Evolutionary conservation across 805 yeast species (phyloP).

Genomic region (Priceomyces castillae): DNA sequence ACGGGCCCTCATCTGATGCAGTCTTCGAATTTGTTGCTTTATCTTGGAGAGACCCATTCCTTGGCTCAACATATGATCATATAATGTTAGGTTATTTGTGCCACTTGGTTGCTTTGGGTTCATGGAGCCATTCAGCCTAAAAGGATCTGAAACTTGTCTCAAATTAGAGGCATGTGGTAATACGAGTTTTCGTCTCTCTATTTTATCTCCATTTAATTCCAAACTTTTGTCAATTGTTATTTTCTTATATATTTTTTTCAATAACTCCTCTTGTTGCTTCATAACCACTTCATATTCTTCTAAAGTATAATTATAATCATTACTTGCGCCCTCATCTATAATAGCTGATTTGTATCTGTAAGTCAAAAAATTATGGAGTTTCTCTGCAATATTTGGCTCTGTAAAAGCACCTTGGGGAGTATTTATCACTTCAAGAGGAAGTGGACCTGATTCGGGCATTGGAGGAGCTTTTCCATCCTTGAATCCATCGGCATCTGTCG

Average conservation of each 20-base stretch:
- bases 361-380: constrained; percentile 26
- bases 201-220: constrained; percentile 48
- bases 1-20: constrained; percentile 64
- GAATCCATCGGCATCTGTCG: constrained; percentile 6
- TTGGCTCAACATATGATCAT: constrained; percentile 75
- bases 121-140: constrained; percentile 42
- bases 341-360: constrained; percentile 33
- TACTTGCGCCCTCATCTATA: constrained; percentile 32
- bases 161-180: constrained; percentile 41
- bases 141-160: constrained; percentile 44
- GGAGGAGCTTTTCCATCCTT: constrained; percentile 11
- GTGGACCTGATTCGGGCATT: constrained; percentile 26
- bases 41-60: constrained; percentile 69
- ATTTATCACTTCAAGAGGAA: constrained; percentile 24
- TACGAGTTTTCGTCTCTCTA: constrained; percentile 43
- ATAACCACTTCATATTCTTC: constrained; percentile 64
- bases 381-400: constrained; percentile 27
- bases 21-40: constrained; percentile 61
- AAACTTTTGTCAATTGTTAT: constrained; percentile 33
- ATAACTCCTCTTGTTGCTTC: constrained; percentile 48
- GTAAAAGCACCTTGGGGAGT: constrained; percentile 11
- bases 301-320: constrained; percentile 29
- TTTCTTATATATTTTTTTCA: constrained; percentile 45
- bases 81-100: constrained; percentile 47
- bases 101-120: constrained; percentile 45